These are phyloP conservation scores for Nannochloropsis salina DNA, from an alignment of 108 stramenopile species.

Conservation along the genomic window DNA sequence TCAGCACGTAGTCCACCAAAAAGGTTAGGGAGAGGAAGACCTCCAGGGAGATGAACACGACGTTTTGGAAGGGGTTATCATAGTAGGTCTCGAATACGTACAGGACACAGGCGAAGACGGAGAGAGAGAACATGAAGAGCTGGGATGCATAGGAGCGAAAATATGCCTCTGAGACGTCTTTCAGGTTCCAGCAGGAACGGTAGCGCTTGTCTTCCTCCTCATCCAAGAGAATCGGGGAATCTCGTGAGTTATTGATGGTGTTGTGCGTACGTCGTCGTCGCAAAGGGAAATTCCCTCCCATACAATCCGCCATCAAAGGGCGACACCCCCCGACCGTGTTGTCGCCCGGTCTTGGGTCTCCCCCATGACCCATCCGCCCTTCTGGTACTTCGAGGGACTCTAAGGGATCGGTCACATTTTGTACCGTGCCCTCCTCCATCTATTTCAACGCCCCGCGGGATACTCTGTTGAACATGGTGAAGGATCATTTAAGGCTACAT, in stretches of 20 bases:
- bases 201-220: not conserved
- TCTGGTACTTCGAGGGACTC: too few species aligned
- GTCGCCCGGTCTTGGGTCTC: too few species aligned
- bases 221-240: not conserved
- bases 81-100: not conserved
- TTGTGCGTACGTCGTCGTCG: too few species aligned
- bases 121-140: slow-evolving; percentile 8
- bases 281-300: too few species aligned
- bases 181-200: not conserved
- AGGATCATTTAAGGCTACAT: too few species aligned
- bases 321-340: too few species aligned
- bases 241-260: not conserved
- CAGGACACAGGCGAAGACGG: not conserved
- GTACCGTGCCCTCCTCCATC: too few species aligned
- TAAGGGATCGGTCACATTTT: too few species aligned
- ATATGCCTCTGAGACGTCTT: not conserved
- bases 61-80: not conserved
- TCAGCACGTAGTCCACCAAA: not conserved
- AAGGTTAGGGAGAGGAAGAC: not conserved
- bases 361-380: too few species aligned
- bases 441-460: too few species aligned
- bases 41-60: not conserved
- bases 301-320: too few species aligned
- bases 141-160: not conserved
- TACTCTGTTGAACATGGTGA: too few species aligned